A percentile compares a stretch with the other conserved stretches of the same genome.
phyloP scores from a whole-genome alignment of 305 asterid species.

The Lippia alba region DNA sequence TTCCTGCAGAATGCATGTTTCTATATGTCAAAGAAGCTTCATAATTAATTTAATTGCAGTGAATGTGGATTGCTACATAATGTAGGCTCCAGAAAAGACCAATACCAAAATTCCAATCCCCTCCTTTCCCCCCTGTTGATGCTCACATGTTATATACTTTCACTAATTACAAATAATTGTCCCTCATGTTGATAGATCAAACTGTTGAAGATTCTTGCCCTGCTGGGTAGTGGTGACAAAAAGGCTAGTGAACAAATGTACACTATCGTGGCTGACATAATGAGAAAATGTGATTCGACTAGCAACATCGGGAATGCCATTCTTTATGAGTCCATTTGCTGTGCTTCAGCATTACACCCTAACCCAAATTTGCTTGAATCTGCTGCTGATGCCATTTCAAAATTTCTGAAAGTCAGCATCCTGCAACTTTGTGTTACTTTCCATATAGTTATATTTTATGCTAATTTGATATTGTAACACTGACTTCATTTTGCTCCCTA shows the following conservation, averaged over 20 bases:
- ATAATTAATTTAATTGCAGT: conserved; percentile 12
- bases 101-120: not conserved
- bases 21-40: conserved; percentile 18
- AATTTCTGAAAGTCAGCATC: conserved; percentile 81
- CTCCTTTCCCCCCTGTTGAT: conserved; percentile 7
- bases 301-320: conserved; percentile 96
- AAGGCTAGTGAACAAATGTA: conserved; percentile 96
- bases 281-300: conserved; percentile 83
- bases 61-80: conserved; percentile 32
- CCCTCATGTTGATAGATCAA: conserved; percentile 69
- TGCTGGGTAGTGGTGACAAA: conserved; percentile 89
- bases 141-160: conserved; percentile 8
- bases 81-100: conserved; percentile 32
- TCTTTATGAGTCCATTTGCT: conserved; percentile 92
- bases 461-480: conserved; percentile 32
- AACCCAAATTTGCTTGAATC: conserved; percentile 93
- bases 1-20: conserved; percentile 5
- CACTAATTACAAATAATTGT: conserved; percentile 13
- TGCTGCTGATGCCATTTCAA: conserved; percentile 94
- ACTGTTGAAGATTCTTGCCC: conserved; percentile 81
- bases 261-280: conserved; percentile 82
- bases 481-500: conserved; percentile 33
- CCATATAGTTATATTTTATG: not conserved
- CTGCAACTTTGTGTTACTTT: conserved; percentile 30
- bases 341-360: conserved; percentile 88